Evolutionary conservation across 768 basidiomycete species (phyloP).

Genomic region (Lentinula lateritia): DNA sequence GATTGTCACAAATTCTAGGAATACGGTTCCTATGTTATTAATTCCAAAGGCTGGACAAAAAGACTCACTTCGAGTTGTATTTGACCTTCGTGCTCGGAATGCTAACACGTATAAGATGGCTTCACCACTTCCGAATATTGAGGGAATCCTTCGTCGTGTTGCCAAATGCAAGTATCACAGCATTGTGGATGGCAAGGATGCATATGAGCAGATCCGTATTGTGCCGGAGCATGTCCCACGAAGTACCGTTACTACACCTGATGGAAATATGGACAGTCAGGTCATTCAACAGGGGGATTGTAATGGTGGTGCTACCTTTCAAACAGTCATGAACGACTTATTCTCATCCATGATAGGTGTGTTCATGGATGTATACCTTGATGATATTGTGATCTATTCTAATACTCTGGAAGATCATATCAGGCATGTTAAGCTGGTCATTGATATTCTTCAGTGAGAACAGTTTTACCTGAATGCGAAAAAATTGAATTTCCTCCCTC

Average conservation of each 20-base stretch:
- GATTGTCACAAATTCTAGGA: slow-evolving; percentile 9
- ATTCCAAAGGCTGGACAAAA: slow-evolving; percentile 21
- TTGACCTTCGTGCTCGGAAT: slow-evolving; percentile 31
- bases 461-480: slow-evolving; percentile 23
- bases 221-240: slow-evolving; percentile 19
- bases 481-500: slow-evolving; percentile 23
- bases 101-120: slow-evolving; percentile 30
- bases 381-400: slow-evolving; percentile 33
- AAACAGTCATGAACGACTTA: slow-evolving; percentile 29
- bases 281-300: slow-evolving; percentile 25
- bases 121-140: slow-evolving; percentile 27
- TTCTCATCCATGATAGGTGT: slow-evolving; percentile 18
- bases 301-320: slow-evolving; percentile 27
- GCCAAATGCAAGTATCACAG: too few species aligned
- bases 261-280: slow-evolving; percentile 25
- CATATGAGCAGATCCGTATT: slow-evolving; percentile 1
- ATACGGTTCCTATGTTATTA: slow-evolving; percentile 13
- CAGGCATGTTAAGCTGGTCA: slow-evolving; percentile 15
- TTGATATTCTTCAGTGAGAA: slow-evolving; percentile 22
- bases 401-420: slow-evolving; percentile 22
- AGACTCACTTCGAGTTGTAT: slow-evolving; percentile 25
- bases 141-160: too few species aligned
- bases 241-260: slow-evolving; percentile 20
- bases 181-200: too few species aligned
- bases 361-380: slow-evolving; percentile 29